Evolutionary conservation across 345 rosid genomes (phyloP).

Genomic region (Brassica cretica): DNA sequence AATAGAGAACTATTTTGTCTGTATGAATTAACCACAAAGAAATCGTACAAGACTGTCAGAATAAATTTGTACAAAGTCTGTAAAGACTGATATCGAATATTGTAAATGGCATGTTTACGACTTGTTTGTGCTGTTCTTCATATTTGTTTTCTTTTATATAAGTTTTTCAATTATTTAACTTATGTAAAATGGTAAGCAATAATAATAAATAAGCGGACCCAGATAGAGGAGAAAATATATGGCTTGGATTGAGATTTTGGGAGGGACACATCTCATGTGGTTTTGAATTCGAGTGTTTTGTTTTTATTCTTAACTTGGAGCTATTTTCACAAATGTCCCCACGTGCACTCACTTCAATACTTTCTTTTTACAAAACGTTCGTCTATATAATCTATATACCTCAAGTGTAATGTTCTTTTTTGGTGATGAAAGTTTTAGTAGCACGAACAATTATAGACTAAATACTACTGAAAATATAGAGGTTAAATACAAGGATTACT

Average conservation of each 20-base stretch:
- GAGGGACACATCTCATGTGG: slow-evolving; percentile 43
- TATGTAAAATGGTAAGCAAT: slow-evolving; percentile 3
- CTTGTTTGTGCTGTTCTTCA: slow-evolving; percentile 28
- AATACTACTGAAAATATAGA: background rate
- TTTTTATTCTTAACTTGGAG: slow-evolving; percentile 31
- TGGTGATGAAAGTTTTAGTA: background rate
- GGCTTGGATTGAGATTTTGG: slow-evolving; percentile 32
- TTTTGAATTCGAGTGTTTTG: slow-evolving; percentile 36
- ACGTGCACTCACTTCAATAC: slow-evolving; percentile 8
- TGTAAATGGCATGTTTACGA: slow-evolving; percentile 27
- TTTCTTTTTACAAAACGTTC: background rate
- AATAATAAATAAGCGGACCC: slow-evolving; percentile 20
- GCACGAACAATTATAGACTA: background rate
- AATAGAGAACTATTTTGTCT: slow-evolving; percentile 26
- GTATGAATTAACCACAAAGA: slow-evolving; percentile 19
- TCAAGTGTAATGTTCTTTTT: slow-evolving; percentile 2
- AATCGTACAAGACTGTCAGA: slow-evolving; percentile 39
- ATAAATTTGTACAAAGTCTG: slow-evolving; percentile 23
- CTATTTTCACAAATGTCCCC: slow-evolving; percentile 28
- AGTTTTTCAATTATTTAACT: background rate
- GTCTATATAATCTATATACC: background rate
- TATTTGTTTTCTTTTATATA: slow-evolving; percentile 25
- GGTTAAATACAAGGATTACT: background rate
- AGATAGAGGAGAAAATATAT: slow-evolving; percentile 32
- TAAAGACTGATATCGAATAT: slow-evolving; percentile 26